These are phyloP conservation scores for maize (Zea mays) DNA, from an alignment of 176 grass and related monocot species.

Conservation along the genomic window Zm-B73-REFERENCE-NAM-5.0 NC_050096.1:238904501-238905000, in stretches of 20 bases:
- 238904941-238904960: background rate
- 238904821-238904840: slow-evolving; percentile 91
- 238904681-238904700: slow-evolving; percentile 82
- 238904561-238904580: slow-evolving; percentile 90
- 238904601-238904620: slow-evolving; percentile 12
- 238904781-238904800: slow-evolving; percentile 77
- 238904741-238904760: slow-evolving; percentile 93
- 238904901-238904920: slow-evolving; percentile 26
- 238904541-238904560: slow-evolving; percentile 88
- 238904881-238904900: slow-evolving; percentile 26
- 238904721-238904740: slow-evolving; percentile 95
- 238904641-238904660: slow-evolving; percentile 8
- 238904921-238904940: background rate
- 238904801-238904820: slow-evolving; percentile 96
- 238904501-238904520: slow-evolving; percentile 87
- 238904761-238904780: slow-evolving; percentile 87
- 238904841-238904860: slow-evolving; percentile 93
- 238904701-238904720: slow-evolving; percentile 89
- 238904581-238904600: slow-evolving; percentile 64
- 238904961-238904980: background rate
- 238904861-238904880: slow-evolving; percentile 89
- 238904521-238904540: slow-evolving; percentile 85
- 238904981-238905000: background rate
- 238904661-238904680: slow-evolving; percentile 27
- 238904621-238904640: background rate